Base-by-base conservation (phyloP, 306 rosid species). In the Erythrophleum fordii region DNA sequence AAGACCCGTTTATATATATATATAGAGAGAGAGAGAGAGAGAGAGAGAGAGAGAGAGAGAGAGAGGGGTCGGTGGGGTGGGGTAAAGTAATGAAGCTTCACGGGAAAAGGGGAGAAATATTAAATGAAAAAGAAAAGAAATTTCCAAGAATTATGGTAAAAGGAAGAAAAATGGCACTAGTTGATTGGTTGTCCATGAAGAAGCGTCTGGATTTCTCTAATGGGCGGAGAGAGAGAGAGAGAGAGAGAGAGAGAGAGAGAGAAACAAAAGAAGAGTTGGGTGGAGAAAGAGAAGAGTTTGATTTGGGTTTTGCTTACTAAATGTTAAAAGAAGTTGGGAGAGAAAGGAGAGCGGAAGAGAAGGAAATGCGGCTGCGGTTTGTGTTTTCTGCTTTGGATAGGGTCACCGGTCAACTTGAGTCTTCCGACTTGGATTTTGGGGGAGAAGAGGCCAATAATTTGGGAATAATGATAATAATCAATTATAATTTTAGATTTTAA, bases 191-290 rank as follows among this genome's bases (percentile, higher is more conserved):
- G 66, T 23, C 76, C 29, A 16, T 41, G 8, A 3, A n/a, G 52
- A 72, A 68, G 59, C 31, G 44, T 85, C 85, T 77, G 71, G 88
- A 85, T 72, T 77, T 66, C 49, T 66, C 29, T 37, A 35, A 8
- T 5, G 12, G 34, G 16, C 1, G 0, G 28, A 22, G 64, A 65
- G 16, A 37, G 59, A 65, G 23, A 45, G 29, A 59, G 53, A 34
- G 5, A 52, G 12, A 61, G 41, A 28, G 14, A 45, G 9, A 45
- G 14, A 45, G 9, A 16, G 53, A 45, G 14, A 45, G 51, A 45
- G 51, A 64, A 5, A 1, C 10, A 28, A 3, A 34, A 12, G 17
- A 11, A 20, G 29, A 10, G 6, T 11, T 22, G 16, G 31, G 3
- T 7, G 8, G 41, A 39, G 56, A 17, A 18, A 41, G 44, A 31